Evolutionary conservation across 2,329 filamentous ascomycete species (phyloP), one percentile per base, ranked within the genome.

Genomic region (Ophiostoma novo-ulmi): DNA sequence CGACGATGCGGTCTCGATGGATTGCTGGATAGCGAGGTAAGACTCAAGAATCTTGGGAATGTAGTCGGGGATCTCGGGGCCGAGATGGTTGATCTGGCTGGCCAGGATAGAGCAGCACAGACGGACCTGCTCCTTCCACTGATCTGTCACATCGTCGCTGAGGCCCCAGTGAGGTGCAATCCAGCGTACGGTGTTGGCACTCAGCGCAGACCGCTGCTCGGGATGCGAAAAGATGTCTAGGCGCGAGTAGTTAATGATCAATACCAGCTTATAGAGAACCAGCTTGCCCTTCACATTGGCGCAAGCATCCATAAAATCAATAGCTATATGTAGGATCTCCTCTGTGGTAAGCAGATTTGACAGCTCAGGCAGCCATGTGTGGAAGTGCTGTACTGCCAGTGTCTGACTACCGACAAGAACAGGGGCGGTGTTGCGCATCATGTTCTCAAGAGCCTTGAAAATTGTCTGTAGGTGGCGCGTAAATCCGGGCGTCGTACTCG

Each of bases 351-450:
- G 85, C 52, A 95, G 84, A 1, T 89, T 88, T 0, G 88, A 85
- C 11, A 99, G 87, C 77, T 98, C 94, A 0, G 95, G 94, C n/a
- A 99, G 83, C 95, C 95, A 99, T 0, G 92, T 91, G 77, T 98
- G 94, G 78, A 98, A 97, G 78, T 98, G 93, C 79, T 99, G 95
- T 14, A 98, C 93, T 2, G 96, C 89, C 68, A 99, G 83, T 0
- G 95, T 98, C 80, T 99, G 97, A 73, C 92, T 98, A 44, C 95
- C 95, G 17, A 98, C 91, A 35, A 98, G 82, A 22, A 94, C 89
- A 0, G 95, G 91, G 2, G 93, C 91, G 1, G 89, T 85, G 78
- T 93, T 97, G 72, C 89, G 88, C 92, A 99, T 97, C 80, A 99
- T 87, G 20, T 86, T 85, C 79, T 98, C 93, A 35, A 99, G 84